Evolutionary conservation across 2,329 filamentous ascomycete genomes (phyloP), one percentile per base, ranked within the genome.

Genomic region (Salinomyces thailandicus): DNA sequence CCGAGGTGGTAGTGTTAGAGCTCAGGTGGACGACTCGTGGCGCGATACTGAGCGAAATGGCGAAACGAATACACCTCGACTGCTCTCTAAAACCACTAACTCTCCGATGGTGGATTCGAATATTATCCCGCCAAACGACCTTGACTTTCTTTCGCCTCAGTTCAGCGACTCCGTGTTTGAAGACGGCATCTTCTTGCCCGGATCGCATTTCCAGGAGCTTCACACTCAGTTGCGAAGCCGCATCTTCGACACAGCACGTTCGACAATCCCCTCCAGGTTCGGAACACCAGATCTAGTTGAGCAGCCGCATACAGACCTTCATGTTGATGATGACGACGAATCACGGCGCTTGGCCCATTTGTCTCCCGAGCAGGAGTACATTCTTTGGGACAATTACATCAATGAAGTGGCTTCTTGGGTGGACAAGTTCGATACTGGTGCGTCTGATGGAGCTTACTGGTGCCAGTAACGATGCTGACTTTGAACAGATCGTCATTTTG

Each of bases 401-500:
- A 63, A 65, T 1, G 64, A 73, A 38, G 65, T 72, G 27, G 70
- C 70, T 3, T 67, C 66, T 15, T 73, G 70, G 69, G 63, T 76
- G 3, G 72, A 76, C 46, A 75, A 73, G 52, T 73, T 74, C 35
- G 72, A 76, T 39, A 59, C 62, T 18, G 22, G 22, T 26, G n/a
- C 2, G 22, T 2, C 22, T n/a, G 4, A 26, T 26, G 3, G n/a
- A n/a, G n/a, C n/a, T n/a, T n/a, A n/a, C n/a, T n/a, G n/a, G n/a
- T n/a, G n/a, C n/a, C n/a, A n/a, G n/a, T n/a, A n/a, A n/a, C n/a
- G n/a, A n/a, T 4, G 4, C 22, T 26, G n/a, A 26, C 4, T 4
- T 26, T 4, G 2, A n/a, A 26, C 22, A 26, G 57, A 67, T 11
- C 65, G 67, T 9, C 64, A 67, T 30, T 75, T 76, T 46, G 66